Evolutionary conservation across 495 filamentous ascomycete genomes (phyloP), one percentile per base, ranked within the genome.

Genomic region (Aspergillus wentii): DNA sequence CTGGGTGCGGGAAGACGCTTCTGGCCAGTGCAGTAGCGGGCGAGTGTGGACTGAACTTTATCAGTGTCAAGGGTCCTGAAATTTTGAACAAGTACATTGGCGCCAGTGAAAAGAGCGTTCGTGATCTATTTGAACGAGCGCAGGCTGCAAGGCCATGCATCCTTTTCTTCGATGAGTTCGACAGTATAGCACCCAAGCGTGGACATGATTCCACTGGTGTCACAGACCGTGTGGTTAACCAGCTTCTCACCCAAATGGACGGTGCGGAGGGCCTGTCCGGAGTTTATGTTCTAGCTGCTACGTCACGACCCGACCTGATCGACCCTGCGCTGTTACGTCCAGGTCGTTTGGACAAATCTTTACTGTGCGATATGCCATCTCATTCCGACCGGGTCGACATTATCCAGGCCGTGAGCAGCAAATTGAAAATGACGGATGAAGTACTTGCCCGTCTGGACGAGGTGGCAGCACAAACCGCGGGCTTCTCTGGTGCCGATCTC

Each of bases 1-100:
- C 92, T 2, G 92, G 92, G 9, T 96, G 92, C 48, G 92, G 92
- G 43, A 98, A 98, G 62, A 98, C 92, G 1, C 72, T 97, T 6
- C 76, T 97, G 1, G 92, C 92, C 3, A 86, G 82, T 38, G 94
- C 94, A 3, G 89, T 98, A 3, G 92, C 92, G 5, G 89, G 90
- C 37, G 92, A 97, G 58, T 95, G 90, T 52, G 91, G 91, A 0
- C 76, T 97, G 50, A 97, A 96, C 57, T 97, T 97, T 68, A 97
- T 98, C 66, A 87, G 80, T 38, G 94, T 98, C 40, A 97, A 97
- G 59, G 92, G 92, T 5, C 94, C 92, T 3, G 94, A 98, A 62
- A 96, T 98, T 28, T 61, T 98, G 43, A 97, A 97, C 64, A 98
- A 97, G 57, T 97, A 97, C 58, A 97, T 97, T 23, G 92, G 92